Evolutionary conservation across 257 asterid genomes (phyloP).

Genomic region (Phtheirospermum japonicum): DNA sequence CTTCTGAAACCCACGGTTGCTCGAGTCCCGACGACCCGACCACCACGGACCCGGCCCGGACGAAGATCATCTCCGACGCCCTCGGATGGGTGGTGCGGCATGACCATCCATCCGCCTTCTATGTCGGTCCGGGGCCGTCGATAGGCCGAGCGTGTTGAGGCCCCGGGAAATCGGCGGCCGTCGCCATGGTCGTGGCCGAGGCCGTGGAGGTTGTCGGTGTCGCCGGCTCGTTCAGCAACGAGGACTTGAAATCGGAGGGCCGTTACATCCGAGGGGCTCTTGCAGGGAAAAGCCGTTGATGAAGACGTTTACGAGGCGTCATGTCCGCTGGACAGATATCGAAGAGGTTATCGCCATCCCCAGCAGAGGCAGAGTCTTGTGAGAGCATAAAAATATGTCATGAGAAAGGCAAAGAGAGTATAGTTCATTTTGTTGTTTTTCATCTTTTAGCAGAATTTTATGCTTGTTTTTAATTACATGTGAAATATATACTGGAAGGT

Average conservation of each 20-base stretch:
- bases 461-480: background rate
- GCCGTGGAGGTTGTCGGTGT: slow-evolving; percentile 43
- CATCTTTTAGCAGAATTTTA: slow-evolving; percentile 1
- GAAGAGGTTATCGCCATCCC: slow-evolving; percentile 50
- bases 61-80: slow-evolving; percentile 69
- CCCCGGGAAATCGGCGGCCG: slow-evolving; percentile 75
- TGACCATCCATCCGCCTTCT: slow-evolving; percentile 60
- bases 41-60: slow-evolving; percentile 45
- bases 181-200: slow-evolving; percentile 41
- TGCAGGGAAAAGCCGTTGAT: slow-evolving; percentile 71
- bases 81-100: slow-evolving; percentile 61
- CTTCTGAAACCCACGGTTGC: slow-evolving; percentile 42
- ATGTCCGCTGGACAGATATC: slow-evolving; percentile 60
- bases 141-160: slow-evolving; percentile 66
- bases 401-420: slow-evolving; percentile 25
- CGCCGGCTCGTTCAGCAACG: slow-evolving; percentile 43
- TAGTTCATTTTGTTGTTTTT: background rate
- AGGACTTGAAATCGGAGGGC: slow-evolving; percentile 66
- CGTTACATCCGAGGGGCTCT: slow-evolving; percentile 39
- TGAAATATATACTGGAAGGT: slow-evolving; percentile 10
- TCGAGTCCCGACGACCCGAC: slow-evolving; percentile 63
- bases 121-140: slow-evolving; percentile 56
- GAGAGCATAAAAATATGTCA: slow-evolving; percentile 21
- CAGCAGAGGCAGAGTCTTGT: slow-evolving; percentile 21
- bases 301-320: slow-evolving; percentile 29